These are phyloP conservation scores for Cucumis hystrix DNA, from an alignment of 306 rosid species.

Conservation along the genomic window DNA sequence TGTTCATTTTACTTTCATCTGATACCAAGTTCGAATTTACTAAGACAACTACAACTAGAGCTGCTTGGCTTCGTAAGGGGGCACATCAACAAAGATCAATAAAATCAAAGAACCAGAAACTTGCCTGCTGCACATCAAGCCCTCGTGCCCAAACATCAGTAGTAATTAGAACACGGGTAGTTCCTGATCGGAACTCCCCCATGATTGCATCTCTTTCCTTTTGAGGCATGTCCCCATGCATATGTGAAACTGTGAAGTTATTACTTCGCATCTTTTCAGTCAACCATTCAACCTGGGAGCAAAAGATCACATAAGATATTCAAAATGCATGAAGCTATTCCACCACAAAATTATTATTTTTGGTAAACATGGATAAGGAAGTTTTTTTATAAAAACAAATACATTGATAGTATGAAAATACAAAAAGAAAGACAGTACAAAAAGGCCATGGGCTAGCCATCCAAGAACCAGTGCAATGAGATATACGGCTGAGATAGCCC, in stretches of 20 bases:
- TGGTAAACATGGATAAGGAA: background rate
- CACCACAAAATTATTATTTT: background rate
- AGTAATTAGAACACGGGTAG: constrained; percentile 88
- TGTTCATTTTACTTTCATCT: background rate
- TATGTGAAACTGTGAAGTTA: constrained; percentile 85
- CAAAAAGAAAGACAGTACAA: background rate
- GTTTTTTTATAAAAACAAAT: too few relatives aligned
- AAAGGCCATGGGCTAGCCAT: too few relatives aligned
- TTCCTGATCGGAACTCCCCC: constrained; percentile 81
- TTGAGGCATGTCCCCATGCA: constrained; percentile 99
- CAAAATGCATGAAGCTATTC: background rate
- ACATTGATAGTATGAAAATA: background rate
- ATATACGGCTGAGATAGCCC: background rate
- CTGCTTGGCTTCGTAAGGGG: background rate
- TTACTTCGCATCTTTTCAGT: constrained; percentile 93
- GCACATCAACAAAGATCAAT: background rate
- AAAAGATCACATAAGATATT: background rate
- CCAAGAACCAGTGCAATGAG: background rate
- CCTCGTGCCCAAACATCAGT: constrained; percentile 99
- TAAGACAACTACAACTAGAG: background rate
- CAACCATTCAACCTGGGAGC: constrained; percentile 87
- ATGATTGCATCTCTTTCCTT: constrained; percentile 93
- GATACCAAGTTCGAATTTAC: background rate
- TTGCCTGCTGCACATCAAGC: constrained; percentile 95
- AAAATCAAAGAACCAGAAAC: constrained; percentile 10